phyloP scores from a whole-genome alignment of 2,329 filamentous ascomycete species.

The Elsinoe fawcettii region DNA sequence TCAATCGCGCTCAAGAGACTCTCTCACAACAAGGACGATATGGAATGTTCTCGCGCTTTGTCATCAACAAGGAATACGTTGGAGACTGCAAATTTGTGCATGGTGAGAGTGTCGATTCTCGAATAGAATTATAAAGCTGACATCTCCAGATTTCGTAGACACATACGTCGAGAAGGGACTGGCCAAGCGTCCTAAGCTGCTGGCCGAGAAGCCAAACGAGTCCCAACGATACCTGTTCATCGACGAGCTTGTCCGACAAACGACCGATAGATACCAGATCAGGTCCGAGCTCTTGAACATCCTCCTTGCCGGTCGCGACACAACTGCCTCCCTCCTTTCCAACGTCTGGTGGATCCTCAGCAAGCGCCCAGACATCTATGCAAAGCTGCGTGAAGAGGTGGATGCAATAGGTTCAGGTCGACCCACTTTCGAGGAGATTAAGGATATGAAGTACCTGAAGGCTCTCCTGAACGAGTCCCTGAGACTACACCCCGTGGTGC shows the following conservation, averaged over 20 bases:
- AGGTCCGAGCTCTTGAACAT: conserved; percentile 45
- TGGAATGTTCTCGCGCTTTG: conserved; percentile 19
- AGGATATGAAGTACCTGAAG: conserved; percentile 36
- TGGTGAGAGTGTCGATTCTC: neutral
- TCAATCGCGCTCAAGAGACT: conserved; percentile 26
- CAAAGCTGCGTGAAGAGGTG: conserved; percentile 26
- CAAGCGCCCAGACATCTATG: conserved; percentile 26
- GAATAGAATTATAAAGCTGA: conserved; percentile 18
- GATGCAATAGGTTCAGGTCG: conserved; percentile 26
- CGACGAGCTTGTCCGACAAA: conserved; percentile 40
- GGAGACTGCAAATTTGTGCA: conserved; percentile 35
- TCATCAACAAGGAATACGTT: conserved; percentile 31
- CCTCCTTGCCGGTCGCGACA: conserved; percentile 47
- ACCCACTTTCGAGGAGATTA: conserved; percentile 38
- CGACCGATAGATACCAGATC: conserved; percentile 40
- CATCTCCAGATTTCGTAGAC: conserved; percentile 37
- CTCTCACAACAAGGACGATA: conserved; percentile 19
- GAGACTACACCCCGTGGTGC: conserved; percentile 68
- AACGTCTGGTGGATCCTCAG: conserved; percentile 35
- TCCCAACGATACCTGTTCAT: conserved; percentile 41
- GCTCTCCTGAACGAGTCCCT: conserved; percentile 69
- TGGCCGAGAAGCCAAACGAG: conserved; percentile 28
- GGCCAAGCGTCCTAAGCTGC: conserved; percentile 24
- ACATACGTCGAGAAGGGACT: conserved; percentile 42
- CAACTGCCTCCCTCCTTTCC: conserved; percentile 45